Percentiles rank a stretch among this genome's conserved stretches.
These are phyloP conservation scores for Paraurostyla sp. DNA, from an alignment of 73 alveolate genomes.

Conservation along the genomic window DNA sequence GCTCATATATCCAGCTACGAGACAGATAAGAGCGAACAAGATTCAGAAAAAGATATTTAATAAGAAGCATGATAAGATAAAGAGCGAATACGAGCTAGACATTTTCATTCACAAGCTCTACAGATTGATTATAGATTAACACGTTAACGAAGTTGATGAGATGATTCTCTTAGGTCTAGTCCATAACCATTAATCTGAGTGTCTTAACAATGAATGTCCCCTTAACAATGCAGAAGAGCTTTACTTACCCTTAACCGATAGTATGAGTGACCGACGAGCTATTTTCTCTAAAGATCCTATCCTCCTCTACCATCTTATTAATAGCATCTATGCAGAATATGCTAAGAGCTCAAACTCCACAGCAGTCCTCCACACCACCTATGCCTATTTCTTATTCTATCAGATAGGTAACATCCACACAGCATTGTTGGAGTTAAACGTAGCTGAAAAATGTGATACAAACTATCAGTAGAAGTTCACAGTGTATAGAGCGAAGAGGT, in stretches of 20 bases:
- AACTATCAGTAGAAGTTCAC: conserved; percentile 61
- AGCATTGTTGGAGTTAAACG: conserved; percentile 61
- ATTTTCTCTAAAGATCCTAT: conserved; percentile 60
- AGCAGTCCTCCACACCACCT: conserved; percentile 66
- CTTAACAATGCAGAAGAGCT: conserved; percentile 64
- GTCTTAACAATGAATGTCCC: conserved; percentile 66
- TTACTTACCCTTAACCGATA: conserved; percentile 56
- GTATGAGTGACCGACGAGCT: conserved; percentile 38
- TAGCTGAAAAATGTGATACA: conserved; percentile 66
- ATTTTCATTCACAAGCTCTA: conserved; percentile 63
- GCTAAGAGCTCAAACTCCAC: conserved; percentile 48
- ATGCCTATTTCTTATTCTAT: conserved; percentile 67
- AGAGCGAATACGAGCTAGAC: conserved; percentile 65
- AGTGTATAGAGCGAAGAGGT: conserved; percentile 58
- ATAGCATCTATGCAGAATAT: conserved; percentile 57
- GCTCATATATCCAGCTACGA: conserved; percentile 41
- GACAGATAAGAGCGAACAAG: conserved; percentile 43
- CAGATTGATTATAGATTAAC: conserved; percentile 61
- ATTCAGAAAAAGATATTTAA: conserved; percentile 55
- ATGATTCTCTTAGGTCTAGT: conserved; percentile 62
- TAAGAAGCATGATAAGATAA: conserved; percentile 71
- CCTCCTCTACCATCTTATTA: conserved; percentile 60
- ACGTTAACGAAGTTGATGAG: conserved; percentile 63
- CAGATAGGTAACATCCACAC: conserved; percentile 66
- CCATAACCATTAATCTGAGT: conserved; percentile 61